Conservation (phyloP, 495 filamentous ascomycete species). For the Bryoglossum gracile region DNA sequence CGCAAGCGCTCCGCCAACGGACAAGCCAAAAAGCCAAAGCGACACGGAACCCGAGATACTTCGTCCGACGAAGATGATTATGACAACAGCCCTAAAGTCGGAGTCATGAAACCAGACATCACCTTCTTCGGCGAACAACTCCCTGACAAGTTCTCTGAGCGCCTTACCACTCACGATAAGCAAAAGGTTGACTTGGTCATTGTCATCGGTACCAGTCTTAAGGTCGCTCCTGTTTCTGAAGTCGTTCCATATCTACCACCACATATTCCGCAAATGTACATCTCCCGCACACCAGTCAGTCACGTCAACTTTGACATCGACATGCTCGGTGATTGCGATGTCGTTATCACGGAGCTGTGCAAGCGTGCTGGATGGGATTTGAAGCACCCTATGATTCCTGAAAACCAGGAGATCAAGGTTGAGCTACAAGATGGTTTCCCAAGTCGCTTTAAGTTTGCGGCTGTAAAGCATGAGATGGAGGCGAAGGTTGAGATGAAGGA, state of each 20-base stretch:
- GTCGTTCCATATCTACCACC: conserved; percentile 73
- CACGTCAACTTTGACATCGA: conserved; percentile 96
- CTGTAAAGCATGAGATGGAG: neutral
- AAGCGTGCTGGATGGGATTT: conserved; percentile 81
- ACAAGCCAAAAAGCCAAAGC: conserved; percentile 37
- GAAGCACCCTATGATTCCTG: conserved; percentile 78
- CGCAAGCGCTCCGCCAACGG: conserved; percentile 67
- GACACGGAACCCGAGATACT: conserved; percentile 46
- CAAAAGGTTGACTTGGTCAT: conserved; percentile 83
- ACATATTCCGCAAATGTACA: conserved; percentile 86
- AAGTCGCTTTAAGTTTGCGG: conserved; percentile 38
- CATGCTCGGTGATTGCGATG: conserved; percentile 87
- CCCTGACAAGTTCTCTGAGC: conserved; percentile 73
- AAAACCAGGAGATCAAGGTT: conserved; percentile 52
- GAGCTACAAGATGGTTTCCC: conserved; percentile 52
- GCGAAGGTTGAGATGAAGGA: no score
- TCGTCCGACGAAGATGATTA: conserved; percentile 69
- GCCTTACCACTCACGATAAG: conserved; percentile 71
- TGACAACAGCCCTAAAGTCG: conserved; percentile 62
- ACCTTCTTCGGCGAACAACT: conserved; percentile 94
- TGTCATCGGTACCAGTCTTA: conserved; percentile 93
- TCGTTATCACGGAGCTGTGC: conserved; percentile 84
- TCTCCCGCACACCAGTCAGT: conserved; percentile 75
- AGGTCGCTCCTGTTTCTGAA: conserved; percentile 91
- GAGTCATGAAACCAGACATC: conserved; percentile 98